Percentiles rank a stretch among this genome's conserved stretches.
phyloP scores from a whole-genome alignment of 140 eudicot genomes.

The Oenanthe javanica region DNA sequence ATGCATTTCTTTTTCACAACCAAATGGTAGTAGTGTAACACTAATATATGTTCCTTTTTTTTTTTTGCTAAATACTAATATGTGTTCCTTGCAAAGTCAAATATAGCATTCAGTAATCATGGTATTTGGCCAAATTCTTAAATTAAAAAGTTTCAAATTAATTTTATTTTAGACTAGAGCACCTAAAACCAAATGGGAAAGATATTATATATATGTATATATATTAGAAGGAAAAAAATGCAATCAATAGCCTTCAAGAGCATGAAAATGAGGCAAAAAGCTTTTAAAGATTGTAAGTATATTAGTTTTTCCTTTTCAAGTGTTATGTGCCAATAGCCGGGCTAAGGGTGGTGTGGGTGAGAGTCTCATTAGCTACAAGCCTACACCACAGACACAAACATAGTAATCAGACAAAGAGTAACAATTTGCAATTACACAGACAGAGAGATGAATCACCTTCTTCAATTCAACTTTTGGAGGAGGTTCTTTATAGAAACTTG shows the following conservation, averaged over 20 bases:
- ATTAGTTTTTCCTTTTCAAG: not conserved
- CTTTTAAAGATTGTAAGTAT: not conserved
- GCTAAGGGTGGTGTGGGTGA: not conserved
- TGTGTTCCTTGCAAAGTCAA: not conserved
- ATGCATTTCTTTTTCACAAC: not conserved
- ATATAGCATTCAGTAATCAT: not conserved
- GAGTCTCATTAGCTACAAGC: not conserved
- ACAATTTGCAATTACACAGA: not conserved
- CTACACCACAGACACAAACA: not conserved
- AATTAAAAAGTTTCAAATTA: not conserved
- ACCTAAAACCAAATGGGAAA: not conserved
- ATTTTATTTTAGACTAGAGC: not conserved
- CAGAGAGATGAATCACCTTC: conserved; percentile 43
- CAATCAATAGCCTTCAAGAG: not conserved
- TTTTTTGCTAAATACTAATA: no score
- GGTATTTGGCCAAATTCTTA: not conserved
- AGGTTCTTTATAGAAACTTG: conserved; percentile 80
- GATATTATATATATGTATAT: no score
- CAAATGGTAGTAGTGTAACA: not conserved
- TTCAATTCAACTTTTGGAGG: conserved; percentile 77
- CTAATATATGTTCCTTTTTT: not conserved
- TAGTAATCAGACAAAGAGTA: not conserved
- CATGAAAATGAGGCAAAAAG: not conserved
- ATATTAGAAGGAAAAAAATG: no score
- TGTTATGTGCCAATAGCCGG: not conserved